Evolutionary conservation across 1,139 yeast genomes (phyloP).

Genomic region (Nakaseomyces kungkrabaensis): DNA sequence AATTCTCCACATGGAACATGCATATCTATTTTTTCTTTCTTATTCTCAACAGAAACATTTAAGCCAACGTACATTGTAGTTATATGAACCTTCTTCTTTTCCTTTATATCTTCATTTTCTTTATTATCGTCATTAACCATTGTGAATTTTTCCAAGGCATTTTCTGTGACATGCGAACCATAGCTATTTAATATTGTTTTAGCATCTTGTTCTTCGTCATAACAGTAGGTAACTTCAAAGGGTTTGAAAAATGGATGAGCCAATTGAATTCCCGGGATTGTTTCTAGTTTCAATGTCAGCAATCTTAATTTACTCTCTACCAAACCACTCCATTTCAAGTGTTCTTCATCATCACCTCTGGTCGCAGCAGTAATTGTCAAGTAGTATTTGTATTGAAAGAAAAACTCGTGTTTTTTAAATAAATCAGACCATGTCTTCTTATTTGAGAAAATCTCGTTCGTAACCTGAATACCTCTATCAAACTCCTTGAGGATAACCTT

Average conservation of each 20-base stretch:
- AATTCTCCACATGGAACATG: slow-evolving; percentile 90
- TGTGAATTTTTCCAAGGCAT: slow-evolving; percentile 27
- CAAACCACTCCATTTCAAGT: slow-evolving; percentile 82
- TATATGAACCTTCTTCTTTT: slow-evolving; percentile 43
- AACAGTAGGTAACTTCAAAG: slow-evolving; percentile 48
- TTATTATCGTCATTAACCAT: slow-evolving; percentile 32
- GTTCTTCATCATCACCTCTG: slow-evolving; percentile 62
- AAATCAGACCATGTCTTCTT: slow-evolving; percentile 65
- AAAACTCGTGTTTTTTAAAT: slow-evolving; percentile 70
- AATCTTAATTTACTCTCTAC: slow-evolving; percentile 81
- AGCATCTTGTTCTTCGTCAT: slow-evolving; percentile 45
- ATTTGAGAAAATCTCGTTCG: slow-evolving; percentile 59
- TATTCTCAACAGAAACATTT: slow-evolving; percentile 47
- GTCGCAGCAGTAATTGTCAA: slow-evolving; percentile 76
- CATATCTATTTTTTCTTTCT: slow-evolving; percentile 61
- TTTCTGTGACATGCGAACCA: slow-evolving; percentile 42
- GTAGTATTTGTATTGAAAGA: slow-evolving; percentile 75
- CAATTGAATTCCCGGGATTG: slow-evolving; percentile 57
- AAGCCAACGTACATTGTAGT: slow-evolving; percentile 78
- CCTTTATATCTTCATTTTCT: slow-evolving; percentile 25
- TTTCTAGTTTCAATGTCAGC: slow-evolving; percentile 73
- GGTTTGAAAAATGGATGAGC: slow-evolving; percentile 90
- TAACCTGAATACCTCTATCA: slow-evolving; percentile 59
- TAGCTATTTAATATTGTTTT: slow-evolving; percentile 44
- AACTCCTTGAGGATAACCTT: slow-evolving; percentile 68